Evolutionary conservation across 1,284 basidiomycete genomes (phyloP), one percentile per base, ranked within the genome.

Genomic region (Trichosporon coremiiforme): DNA sequence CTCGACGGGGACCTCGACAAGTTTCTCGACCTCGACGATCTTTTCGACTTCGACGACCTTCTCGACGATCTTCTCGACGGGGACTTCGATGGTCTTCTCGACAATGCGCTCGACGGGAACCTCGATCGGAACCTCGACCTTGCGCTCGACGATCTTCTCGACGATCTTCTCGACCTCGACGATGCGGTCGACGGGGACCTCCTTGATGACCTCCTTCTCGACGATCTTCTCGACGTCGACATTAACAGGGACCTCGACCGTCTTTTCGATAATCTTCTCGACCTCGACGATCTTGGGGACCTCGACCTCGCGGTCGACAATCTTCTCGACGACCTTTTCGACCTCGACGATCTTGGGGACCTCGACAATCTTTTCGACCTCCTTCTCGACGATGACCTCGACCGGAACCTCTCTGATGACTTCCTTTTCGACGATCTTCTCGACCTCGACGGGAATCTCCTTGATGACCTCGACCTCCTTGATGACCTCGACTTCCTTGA

Each of bases 261-360:
- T 71, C 62, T 75, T 74, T 67, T 83, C 81, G 33, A 85, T 86
- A 29, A 74, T 84, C 82, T 67, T 85, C 69, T 85, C 79, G 41
- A 82, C 78, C 53, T 79, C 79, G 15, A 82, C 80, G n/a, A 78
- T 72, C 72, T 76, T 76, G 36, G 74, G 33, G n/a, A 81, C 77
- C 70, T 82, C 75, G 83, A 85, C 75, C n/a, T 71, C 71, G 41
- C 72, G 71, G 33, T 82, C 82, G 9, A 77, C 75, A 38, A 82
- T 76, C 66, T 74, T 76, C 71, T 85, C 71, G 65, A 82, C 75
- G 29, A 76, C 68, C 66, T 74, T 76, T 67, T 77, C 76, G 29
- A 80, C 77, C 53, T 77, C 75, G 25, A 84, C 78, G 10, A 73
- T 72, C 73, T 74, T 77, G 71, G 77, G 75, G 9, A 79, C 75